Evolutionary conservation across 768 basidiomycete species (phyloP).

Genomic region (Kwoniella bestiolae): DNA sequence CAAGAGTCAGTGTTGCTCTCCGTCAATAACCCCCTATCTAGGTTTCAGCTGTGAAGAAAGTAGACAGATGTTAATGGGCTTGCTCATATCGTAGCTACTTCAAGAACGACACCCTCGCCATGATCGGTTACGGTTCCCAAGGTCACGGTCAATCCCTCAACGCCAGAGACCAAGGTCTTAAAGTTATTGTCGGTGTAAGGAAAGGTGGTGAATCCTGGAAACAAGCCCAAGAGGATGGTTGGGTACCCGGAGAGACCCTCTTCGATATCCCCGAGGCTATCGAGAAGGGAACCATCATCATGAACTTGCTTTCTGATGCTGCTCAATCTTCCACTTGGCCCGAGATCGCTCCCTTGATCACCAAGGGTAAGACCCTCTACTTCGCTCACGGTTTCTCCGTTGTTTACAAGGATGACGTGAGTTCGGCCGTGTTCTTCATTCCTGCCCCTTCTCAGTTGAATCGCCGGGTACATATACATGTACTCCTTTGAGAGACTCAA

Average conservation of each 20-base stretch:
- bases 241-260: constrained; percentile 96
- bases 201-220: constrained; percentile 96
- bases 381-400: constrained; percentile 99
- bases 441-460: background rate
- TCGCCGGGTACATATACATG: background rate
- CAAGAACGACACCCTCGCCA: constrained; percentile 98
- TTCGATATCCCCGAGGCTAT: constrained; percentile 99
- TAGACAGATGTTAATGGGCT: background rate
- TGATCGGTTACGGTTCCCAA: constrained; percentile 95
- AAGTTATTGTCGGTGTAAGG: constrained; percentile 97
- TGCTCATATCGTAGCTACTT: constrained; percentile 66
- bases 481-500: background rate
- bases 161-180: constrained; percentile 97
- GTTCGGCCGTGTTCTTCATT: constrained; percentile 22
- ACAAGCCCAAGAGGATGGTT: constrained; percentile 92
- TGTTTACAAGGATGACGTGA: constrained; percentile 87
- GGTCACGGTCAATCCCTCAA: constrained; percentile 99
- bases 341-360: constrained; percentile 86
- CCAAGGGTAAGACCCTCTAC: constrained; percentile 99
- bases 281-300: constrained; percentile 93
- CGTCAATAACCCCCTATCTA: too few species aligned
- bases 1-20: constrained; percentile 74
- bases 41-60: background rate
- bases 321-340: constrained; percentile 98
- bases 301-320: constrained; percentile 99